Base-by-base conservation (phyloP, 1,284 basidiomycete genomes). In the Sanguinoderma infundibulare region DNA sequence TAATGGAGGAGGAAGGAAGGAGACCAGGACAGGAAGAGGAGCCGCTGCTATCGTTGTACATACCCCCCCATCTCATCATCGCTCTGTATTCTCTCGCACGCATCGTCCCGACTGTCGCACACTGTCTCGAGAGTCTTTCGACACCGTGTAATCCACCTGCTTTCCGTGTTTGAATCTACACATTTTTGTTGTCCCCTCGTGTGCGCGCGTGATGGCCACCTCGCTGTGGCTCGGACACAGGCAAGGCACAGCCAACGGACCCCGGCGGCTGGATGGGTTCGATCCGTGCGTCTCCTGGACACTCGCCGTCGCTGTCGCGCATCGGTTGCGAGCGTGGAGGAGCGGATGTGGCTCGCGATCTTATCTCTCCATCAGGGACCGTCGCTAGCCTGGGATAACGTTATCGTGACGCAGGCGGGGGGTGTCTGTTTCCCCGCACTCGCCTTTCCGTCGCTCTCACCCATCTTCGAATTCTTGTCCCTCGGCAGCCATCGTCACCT, bases 21-120 rank as follows among this genome's bases (percentile, higher is more conserved):
- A 57, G 57, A 24, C 26, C 53, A 30, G 24, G 30, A 5, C 22
- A 24, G 15, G 34, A 14, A 57, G 51, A 44, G 42, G 53, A 51
- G 61, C 59, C 52, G 62, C 59, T 63, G 59, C 60, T 56, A 60
- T 42, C 57, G 64, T 62, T 66, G 64, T 62, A 66, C 64, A 66
- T 60, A 60, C 65, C 64, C 53, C 51, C 22, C 58, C 17, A 17
- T 50, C 28, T 47, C 47, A 62, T 55, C 65, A 47, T 57, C 53
- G 55, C 53, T 55, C 42, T 63, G 59, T 65, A 49, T 62, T 32
- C 30, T 38, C 36, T 56, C 32, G 32, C 47, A 53, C 36, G 51
- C 52, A 53, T 35, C 30, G 46, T 8, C 42, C 26, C 42, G 42
- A 26, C 20, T 44, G 42, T 32, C 34, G 20, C 49, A n/a, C 20